Base-by-base conservation (phyloP, 2,329 filamentous ascomycete species). In the Colletotrichum horii region DNA sequence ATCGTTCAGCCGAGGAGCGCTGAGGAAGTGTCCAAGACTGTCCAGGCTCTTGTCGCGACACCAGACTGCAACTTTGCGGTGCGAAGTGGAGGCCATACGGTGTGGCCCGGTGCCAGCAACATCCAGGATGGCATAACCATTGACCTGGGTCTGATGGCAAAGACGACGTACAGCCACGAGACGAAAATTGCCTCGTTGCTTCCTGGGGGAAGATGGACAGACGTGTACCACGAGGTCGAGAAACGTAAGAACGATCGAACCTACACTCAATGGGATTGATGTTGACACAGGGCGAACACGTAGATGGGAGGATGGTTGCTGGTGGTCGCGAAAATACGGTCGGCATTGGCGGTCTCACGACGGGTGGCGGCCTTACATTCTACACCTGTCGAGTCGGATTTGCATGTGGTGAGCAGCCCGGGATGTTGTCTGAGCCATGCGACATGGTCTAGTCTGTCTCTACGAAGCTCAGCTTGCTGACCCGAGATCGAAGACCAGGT, bases 121-220 rank as follows among this genome's bases (percentile, higher is more conserved):
- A 86, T 85, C 66, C 80, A 83, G 14, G 83, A 81, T 4, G 87
- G 87, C 4, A 80, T 88, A 15, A 84, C 84, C 2, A 85, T 90
- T 71, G 86, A 88, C 75, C 75, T 58, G 16, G 55, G 55, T 28
- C 4, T 58, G 55, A 58, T 58, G 55, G 55, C 55, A 28, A 58
- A 12, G 24, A 58, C 55, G 3, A 16, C 24, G 3, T 58, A 58
- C 24, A 8, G 28, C 24, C 24, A 28, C 9, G 24, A 4, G 9
- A 58, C 55, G 24, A 8, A 58, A 61, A 9, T 61, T 61, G 56
- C 56, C 2, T 61, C 55, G 3, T 8, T 58, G 24, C 24, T 58
- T 34, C 56, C 56, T 61, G 56, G 56, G 0, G 56, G 56, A 34
- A 32, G 8, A 0, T 61, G 56, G 56, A 61, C 56, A 1, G 56